phyloP scores from a whole-genome alignment of 306 rosid species.

The Arachis hypogaea region DNA sequence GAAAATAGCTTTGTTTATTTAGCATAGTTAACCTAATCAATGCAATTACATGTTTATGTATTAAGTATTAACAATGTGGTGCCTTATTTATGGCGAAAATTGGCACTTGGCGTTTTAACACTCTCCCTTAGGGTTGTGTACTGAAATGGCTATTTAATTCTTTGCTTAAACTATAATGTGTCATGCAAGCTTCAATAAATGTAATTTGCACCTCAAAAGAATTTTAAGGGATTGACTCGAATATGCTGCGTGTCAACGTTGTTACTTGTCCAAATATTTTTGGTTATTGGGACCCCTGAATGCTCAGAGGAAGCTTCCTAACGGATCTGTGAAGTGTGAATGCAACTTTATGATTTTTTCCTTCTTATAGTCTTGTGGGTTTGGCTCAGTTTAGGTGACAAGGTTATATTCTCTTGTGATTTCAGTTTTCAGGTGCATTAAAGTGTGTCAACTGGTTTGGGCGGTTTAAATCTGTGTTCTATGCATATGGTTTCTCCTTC shows the following conservation, averaged over 20 bases:
- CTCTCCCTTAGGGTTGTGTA: not conserved
- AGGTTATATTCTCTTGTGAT: not conserved
- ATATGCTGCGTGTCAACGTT: constrained; percentile 31
- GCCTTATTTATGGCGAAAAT: not conserved
- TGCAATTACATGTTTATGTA: constrained; percentile 27
- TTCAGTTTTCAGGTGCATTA: constrained; percentile 3
- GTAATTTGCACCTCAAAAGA: not conserved
- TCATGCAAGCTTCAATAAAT: not conserved
- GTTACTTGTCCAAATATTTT: not conserved
- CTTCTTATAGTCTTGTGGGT: not conserved
- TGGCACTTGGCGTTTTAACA: not conserved
- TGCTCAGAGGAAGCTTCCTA: not conserved
- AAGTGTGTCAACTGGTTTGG: not conserved
- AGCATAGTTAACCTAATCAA: constrained; percentile 32
- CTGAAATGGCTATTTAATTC: too few relatives aligned
- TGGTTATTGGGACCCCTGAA: not conserved
- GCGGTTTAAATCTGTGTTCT: not conserved
- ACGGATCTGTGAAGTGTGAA: constrained; percentile 32
- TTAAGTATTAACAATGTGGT: constrained; percentile 7
- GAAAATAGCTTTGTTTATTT: constrained; percentile 31
- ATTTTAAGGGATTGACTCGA: constrained; percentile 3
- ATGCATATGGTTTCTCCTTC: constrained; percentile 2
- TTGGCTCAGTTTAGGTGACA: constrained; percentile 4
- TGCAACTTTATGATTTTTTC: not conserved
- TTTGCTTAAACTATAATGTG: not conserved